These are phyloP conservation scores for Venturia aucupariae DNA, from an alignment of 2,329 filamentous ascomycete species.

Conservation along the genomic window DNA sequence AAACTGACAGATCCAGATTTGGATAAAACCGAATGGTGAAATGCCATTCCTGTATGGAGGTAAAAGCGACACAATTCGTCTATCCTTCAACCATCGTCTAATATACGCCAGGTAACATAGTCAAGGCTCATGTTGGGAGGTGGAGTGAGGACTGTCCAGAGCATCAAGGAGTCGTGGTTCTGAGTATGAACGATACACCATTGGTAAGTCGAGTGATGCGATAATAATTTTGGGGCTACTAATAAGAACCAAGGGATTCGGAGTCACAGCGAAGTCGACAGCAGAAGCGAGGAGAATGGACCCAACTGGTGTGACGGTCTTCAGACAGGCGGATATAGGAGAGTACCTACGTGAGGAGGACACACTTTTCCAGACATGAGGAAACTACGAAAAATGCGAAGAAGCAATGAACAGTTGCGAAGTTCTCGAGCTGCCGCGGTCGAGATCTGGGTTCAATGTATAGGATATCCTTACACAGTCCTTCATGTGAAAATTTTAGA, in stretches of 20 bases:
- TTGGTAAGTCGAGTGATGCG: slow-evolving; percentile 34
- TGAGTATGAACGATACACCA: slow-evolving; percentile 85
- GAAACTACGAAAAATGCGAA: too few relatives aligned
- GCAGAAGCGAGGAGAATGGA: slow-evolving; percentile 76
- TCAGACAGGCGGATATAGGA: slow-evolving; percentile 87
- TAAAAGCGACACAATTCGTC: not conserved
- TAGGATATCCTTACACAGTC: too few relatives aligned
- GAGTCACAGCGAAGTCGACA: slow-evolving; percentile 79
- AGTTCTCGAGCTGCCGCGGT: too few relatives aligned
- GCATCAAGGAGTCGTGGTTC: slow-evolving; percentile 83
- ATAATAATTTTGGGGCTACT: not conserved
- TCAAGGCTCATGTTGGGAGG: slow-evolving; percentile 72
- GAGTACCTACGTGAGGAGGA: slow-evolving; percentile 85
- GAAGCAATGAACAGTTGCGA: too few relatives aligned
- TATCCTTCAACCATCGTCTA: not conserved
- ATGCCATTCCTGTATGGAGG: slow-evolving; percentile 97
- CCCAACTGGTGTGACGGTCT: slow-evolving; percentile 80
- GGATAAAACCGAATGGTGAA: slow-evolving; percentile 91
- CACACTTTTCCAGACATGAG: slow-evolving; percentile 49
- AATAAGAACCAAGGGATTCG: slow-evolving; percentile 58
- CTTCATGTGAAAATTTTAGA: too few relatives aligned
- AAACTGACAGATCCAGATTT: slow-evolving; percentile 56
- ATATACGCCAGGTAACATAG: slow-evolving; percentile 47
- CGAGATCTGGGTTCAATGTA: too few relatives aligned
- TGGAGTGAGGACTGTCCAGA: slow-evolving; percentile 90